A percentile compares a stretch with the other conserved stretches of the same genome.
phyloP scores from a whole-genome alignment of 2,329 filamentous ascomycete species.

The Helotiales sp. region DNA sequence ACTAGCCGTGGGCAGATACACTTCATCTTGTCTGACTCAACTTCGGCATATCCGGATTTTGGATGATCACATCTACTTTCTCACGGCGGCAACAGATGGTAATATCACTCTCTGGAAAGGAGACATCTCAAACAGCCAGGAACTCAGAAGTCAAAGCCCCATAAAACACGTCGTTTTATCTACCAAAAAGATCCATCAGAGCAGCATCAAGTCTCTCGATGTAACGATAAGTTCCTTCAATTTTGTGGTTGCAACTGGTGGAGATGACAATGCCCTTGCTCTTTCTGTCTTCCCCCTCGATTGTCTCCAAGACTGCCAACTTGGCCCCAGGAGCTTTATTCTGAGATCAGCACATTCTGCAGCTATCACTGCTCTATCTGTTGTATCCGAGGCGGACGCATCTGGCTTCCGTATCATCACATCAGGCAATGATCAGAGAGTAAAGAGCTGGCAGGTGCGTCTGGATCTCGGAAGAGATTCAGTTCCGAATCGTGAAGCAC shows the following conservation, averaged over 20 bases:
- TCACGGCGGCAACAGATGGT: conserved; percentile 84
- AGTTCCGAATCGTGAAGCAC: conserved; percentile 25
- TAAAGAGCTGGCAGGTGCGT: conserved; percentile 47
- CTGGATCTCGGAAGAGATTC: background rate
- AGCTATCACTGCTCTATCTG: conserved; percentile 63
- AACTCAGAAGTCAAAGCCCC: background rate
- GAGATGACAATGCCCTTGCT: conserved; percentile 85
- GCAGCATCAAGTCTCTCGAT: conserved; percentile 72
- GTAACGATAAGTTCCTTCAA: conserved; percentile 46
- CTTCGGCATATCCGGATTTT: conserved; percentile 47
- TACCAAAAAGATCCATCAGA: conserved; percentile 71
- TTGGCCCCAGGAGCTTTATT: conserved; percentile 34
- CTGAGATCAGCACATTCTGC: conserved; percentile 70
- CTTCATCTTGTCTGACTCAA: conserved; percentile 78
- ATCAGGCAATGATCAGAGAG: conserved; percentile 64
- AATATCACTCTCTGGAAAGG: conserved; percentile 66
- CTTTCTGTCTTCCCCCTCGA: conserved; percentile 51
- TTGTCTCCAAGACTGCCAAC: background rate
- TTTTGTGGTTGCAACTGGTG: conserved; percentile 70
- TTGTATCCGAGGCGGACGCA: conserved; percentile 40
- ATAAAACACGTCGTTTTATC: conserved; percentile 24
- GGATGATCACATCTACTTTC: conserved; percentile 48
- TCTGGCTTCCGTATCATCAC: conserved; percentile 46
- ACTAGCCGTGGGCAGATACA: conserved; percentile 63
- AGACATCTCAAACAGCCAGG: background rate